These are phyloP conservation scores for Fusarium siculi DNA, from an alignment of 2,329 filamentous ascomycete species.

Conservation along the genomic window DNA sequence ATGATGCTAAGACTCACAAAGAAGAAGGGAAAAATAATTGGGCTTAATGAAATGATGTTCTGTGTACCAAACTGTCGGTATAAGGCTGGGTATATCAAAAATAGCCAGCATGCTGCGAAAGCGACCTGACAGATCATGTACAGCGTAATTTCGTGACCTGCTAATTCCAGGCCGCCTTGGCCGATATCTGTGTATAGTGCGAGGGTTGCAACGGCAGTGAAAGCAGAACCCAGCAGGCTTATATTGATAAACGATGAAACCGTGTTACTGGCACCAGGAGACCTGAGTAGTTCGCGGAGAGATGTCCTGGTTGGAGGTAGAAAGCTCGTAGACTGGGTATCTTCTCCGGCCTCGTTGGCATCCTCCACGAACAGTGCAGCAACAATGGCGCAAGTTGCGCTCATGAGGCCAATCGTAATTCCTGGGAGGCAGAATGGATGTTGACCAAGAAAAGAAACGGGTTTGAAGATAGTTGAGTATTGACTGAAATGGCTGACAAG, in stretches of 20 bases:
- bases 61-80: background rate
- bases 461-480: background rate
- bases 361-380: background rate
- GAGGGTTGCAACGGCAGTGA: background rate
- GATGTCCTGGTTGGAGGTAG: background rate
- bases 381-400: background rate
- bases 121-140: background rate
- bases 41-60: background rate
- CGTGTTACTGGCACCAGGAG: accelerated
- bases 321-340: background rate
- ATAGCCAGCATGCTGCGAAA: background rate
- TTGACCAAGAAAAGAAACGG: background rate
- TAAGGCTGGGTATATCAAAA: background rate
- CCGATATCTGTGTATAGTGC: background rate
- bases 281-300: background rate
- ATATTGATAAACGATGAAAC: background rate
- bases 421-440: background rate
- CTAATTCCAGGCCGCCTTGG: background rate
- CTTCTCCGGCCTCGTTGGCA: accelerated
- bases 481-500: background rate
- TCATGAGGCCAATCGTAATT: background rate
- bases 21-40: accelerated
- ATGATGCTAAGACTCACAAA: background rate
- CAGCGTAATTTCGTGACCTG: background rate
- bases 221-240: background rate